Evolutionary conservation across 495 filamentous ascomycete species (phyloP).

Genomic region (Talaromyces ruber): DNA sequence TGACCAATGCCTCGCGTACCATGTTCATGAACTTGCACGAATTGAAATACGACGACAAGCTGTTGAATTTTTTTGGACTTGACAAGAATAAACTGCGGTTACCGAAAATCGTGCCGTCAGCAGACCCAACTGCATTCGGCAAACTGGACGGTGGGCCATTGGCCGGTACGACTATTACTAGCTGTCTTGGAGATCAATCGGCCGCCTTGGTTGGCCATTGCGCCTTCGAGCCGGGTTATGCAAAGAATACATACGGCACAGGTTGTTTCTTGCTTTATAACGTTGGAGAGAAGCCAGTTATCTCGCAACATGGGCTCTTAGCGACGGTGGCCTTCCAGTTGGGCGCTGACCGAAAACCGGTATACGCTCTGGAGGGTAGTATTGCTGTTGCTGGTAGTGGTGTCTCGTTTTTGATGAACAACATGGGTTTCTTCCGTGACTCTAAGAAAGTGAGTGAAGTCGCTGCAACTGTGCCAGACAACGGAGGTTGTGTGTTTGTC

Average conservation of each 20-base stretch:
- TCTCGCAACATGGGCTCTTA: conserved; percentile 80
- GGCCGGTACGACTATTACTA: conserved; percentile 65
- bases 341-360: conserved; percentile 49
- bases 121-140: conserved; percentile 69
- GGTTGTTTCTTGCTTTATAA: conserved; percentile 95
- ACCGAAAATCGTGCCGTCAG: conserved; percentile 81
- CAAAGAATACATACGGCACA: conserved; percentile 96
- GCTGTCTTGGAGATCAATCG: conserved; percentile 90
- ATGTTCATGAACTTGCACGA: conserved; percentile 93
- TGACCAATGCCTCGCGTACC: conserved; percentile 87
- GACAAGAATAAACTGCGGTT: conserved; percentile 55
- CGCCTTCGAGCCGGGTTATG: conserved; percentile 77
- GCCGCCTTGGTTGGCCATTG: conserved; percentile 88
- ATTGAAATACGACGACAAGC: conserved; percentile 69
- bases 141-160: conserved; percentile 54
- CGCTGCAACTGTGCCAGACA: conserved; percentile 72
- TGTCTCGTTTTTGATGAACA: conserved; percentile 84
- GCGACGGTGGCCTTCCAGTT: conserved; percentile 75
- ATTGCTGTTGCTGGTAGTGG: conserved; percentile 87
- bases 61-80: conserved; percentile 78
- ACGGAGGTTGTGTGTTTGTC: conserved; percentile 88
- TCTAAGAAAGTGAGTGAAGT: conserved; percentile 73
- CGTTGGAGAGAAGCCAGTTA: conserved; percentile 79
- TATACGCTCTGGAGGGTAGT: conserved; percentile 89
- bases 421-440: conserved; percentile 68